Percentiles rank a stretch among this genome's conserved stretches.
Evolutionary conservation across 2,329 filamentous ascomycete species (phyloP).

Genomic region (Xylariaceae sp.): DNA sequence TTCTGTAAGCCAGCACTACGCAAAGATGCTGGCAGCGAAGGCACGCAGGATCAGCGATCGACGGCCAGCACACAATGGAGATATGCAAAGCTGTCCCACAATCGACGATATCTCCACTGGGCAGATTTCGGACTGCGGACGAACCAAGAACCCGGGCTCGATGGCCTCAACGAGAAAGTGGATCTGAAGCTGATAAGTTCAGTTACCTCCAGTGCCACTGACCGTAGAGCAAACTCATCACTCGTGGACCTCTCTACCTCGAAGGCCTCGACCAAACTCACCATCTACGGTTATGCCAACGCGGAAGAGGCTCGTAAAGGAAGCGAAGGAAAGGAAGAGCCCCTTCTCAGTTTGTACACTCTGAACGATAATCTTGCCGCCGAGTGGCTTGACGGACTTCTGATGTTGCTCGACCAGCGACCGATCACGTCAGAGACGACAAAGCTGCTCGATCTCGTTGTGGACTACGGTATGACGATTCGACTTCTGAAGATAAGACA

Average conservation of each 20-base stretch:
- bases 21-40: slow-evolving; percentile 41
- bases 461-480: slow-evolving; percentile 89
- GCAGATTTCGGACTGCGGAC: slow-evolving; percentile 70
- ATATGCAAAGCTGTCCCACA: slow-evolving; percentile 84
- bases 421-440: slow-evolving; percentile 97
- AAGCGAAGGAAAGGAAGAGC: slow-evolving; percentile 55
- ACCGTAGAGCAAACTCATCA: slow-evolving; percentile 39
- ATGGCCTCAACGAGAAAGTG: slow-evolving; percentile 71
- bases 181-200: slow-evolving; percentile 85
- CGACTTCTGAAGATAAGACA: slow-evolving; percentile 84
- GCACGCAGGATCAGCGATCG: slow-evolving; percentile 36
- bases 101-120: slow-evolving; percentile 84
- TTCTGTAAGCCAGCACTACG: slow-evolving; percentile 55
- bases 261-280: slow-evolving; percentile 74
- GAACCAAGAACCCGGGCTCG: slow-evolving; percentile 62
- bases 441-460: slow-evolving; percentile 78
- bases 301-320: slow-evolving; percentile 36
- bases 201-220: slow-evolving; percentile 86
- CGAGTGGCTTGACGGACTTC: slow-evolving; percentile 91
- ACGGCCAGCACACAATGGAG: slow-evolving; percentile 61
- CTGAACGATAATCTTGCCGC: slow-evolving; percentile 76
- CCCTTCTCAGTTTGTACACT: slow-evolving; percentile 79
- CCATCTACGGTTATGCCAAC: slow-evolving; percentile 69
- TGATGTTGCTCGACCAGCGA: slow-evolving; percentile 91
- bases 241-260: slow-evolving; percentile 23